phyloP scores from a whole-genome alignment of 2,329 filamentous ascomycete species.

The Alternaria sp. region DNA sequence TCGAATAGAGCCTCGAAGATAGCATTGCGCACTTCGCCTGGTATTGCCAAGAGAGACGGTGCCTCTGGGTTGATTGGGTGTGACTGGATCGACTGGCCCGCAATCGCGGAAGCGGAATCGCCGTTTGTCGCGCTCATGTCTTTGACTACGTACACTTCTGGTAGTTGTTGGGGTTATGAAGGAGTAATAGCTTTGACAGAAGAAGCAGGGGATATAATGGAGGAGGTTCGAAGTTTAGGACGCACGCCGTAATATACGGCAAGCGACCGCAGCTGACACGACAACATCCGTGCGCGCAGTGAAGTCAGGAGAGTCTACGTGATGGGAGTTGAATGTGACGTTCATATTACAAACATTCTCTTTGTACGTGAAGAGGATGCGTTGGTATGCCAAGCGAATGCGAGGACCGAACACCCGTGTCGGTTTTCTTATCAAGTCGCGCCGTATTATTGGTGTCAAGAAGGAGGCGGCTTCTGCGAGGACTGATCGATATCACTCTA shows the following conservation, averaged over 20 bases:
- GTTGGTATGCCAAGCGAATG: neutral
- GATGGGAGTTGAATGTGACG: neutral
- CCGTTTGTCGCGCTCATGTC: neutral
- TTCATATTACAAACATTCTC: neutral
- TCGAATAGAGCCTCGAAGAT: neutral
- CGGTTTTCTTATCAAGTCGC: too few species aligned
- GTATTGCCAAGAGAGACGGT: neutral
- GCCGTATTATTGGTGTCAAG: neutral
- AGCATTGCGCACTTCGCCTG: neutral
- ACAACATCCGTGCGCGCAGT: neutral
- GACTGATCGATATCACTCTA: neutral
- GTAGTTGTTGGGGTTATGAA: neutral
- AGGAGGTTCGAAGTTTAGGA: neutral
- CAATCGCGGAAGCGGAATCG: neutral
- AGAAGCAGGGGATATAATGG: rapidly evolving
- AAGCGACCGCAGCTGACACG: too few species aligned
- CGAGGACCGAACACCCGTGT: neutral
- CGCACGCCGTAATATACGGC: neutral
- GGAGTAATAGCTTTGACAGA: neutral
- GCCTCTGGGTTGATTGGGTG: neutral
- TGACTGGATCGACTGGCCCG: neutral
- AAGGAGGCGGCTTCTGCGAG: neutral
- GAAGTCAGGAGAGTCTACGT: neutral
- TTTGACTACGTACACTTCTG: neutral
- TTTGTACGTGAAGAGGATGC: neutral